Base-by-base conservation (phyloP, 140 eudicot genomes). In the Anethum foeniculum region DNA sequence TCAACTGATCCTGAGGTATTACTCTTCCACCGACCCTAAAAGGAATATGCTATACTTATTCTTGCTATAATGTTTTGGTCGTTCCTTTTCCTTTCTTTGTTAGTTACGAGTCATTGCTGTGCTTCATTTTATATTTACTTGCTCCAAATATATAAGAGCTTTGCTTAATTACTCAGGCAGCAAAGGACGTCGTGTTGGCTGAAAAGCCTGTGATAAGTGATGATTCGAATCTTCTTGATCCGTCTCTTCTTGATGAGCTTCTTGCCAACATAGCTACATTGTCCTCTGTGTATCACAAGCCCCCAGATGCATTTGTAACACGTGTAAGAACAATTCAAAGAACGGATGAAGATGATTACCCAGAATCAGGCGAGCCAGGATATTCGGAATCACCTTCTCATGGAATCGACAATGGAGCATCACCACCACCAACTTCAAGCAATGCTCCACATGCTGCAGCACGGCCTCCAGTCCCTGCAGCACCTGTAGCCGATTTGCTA, bases 201-300 rank as follows among this genome's bases (percentile, higher is more conserved):
- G 98, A 93, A 84, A 93, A 93, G 90, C 99, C 99, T 15, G 97
- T 95, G 86, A 95, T 95, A 68, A 89, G 92, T 80, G 94, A 91
- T 44, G 93, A 90, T 86, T 93, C 98, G 25, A 93, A 93, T 86
- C 98, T 87, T 58, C 91, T 90, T 34, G 94, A 94, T 56, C 81
- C 96, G 72, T 92, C 97, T 81, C 96, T 92, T 80, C 96, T 94
- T 39, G 96, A 92, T 44, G 97, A 94, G 86, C 94, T 94, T 80
- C 90, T 94, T 52, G 91, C 97, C 73, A 91, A 94, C 84, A 86
- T 94, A 74, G 97, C 97, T 65, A 92, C 97, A 68, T 82, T 90
- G 77, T 94, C 98, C 11, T 92, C 96, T 77, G 94, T 94, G 34
- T 94, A 92, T 85, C 98, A 94, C 89, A 95, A 95, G 88, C 97